Evolutionary conservation across 129 eudicot genomes (phyloP), one percentile per base, ranked within the genome.

Genomic region (Heracleum sosnowskyi): DNA sequence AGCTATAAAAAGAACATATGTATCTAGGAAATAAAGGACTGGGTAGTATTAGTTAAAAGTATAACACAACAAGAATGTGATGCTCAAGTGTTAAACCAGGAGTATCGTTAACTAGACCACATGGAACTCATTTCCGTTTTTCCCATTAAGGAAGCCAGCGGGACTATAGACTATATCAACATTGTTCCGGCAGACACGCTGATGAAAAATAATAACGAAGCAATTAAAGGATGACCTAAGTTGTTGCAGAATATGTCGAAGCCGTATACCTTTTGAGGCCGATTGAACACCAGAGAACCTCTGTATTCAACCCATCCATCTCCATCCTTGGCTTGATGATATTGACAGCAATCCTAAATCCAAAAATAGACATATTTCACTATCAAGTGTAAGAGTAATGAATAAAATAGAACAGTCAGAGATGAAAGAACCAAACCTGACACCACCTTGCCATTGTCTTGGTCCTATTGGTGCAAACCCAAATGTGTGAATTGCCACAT

Each of bases 261-360:
- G 42, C 77, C n/a, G 45, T 74, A 86, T 82, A 91, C 99, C 93
- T 96, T 96, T 82, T 96, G 92, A 76, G 97, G 90, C 72, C 88
- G 87, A 86, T 88, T 84, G 62, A 96, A 96, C 80, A 90, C 91
- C 63, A 96, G 82, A 26, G 97, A 96, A 31, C 97, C 99, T 82
- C 85, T 96, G 84, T 96, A 92, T 84, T 96, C 99, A 12, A 96
- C 97, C 99, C 99, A 96, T 46, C 99, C 99, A 79, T 96, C 99
- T 34, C 99, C 99, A 86, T 96, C 99, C 83, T 92, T 96, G 69
- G 99, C 99, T 89, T 90, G 99, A 81, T 96, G 99, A 87, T 90
- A 92, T 78, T 92, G 97, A 78, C 99, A 88, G 76, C 99, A 96
- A 84, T 96, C 99, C 99, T 96, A 77, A 60, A 90, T 74, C 84